Evolutionary conservation across 139 green algal species (phyloP).

Genomic region (Pleodorina starrii): DNA sequence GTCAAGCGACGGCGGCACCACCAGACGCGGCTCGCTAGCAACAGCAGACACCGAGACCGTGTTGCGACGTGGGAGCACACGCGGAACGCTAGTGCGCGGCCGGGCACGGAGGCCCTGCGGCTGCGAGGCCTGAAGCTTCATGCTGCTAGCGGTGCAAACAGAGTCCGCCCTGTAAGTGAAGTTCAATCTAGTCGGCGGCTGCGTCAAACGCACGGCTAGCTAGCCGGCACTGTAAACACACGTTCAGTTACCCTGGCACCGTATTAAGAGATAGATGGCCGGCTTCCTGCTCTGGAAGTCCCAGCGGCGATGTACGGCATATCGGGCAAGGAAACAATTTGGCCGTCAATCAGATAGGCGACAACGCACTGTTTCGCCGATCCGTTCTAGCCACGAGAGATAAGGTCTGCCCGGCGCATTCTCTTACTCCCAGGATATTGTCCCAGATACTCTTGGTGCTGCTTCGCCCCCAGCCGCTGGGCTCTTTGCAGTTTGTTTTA

Average conservation of each 20-base stretch:
- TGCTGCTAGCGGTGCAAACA: not conserved
- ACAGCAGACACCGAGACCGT: conserved; percentile 33
- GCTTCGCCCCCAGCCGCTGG: too few species aligned
- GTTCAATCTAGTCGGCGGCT: not conserved
- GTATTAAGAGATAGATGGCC: not conserved
- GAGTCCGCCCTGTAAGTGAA: not conserved
- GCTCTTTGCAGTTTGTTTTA: too few species aligned
- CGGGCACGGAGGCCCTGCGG: conserved; percentile 1
- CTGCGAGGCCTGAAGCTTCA: conserved; percentile 26
- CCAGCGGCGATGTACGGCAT: too few species aligned
- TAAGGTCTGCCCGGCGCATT: too few species aligned
- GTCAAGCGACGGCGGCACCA: not conserved
- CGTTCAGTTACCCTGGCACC: not conserved
- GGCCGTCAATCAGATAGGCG: too few species aligned
- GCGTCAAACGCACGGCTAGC: not conserved
- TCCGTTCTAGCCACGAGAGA: too few species aligned
- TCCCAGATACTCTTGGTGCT: too few species aligned
- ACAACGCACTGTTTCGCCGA: too few species aligned
- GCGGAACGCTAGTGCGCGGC: not conserved
- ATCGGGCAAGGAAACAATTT: too few species aligned
- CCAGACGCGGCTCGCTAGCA: conserved; percentile 25
- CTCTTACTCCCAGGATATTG: too few species aligned
- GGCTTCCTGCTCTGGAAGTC: too few species aligned
- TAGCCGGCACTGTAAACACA: not conserved
- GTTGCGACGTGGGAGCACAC: conserved; percentile 13